These are phyloP conservation scores for Pythium brassicae DNA, from an alignment of 352 stramenopile species.

Conservation along the genomic window DNA sequence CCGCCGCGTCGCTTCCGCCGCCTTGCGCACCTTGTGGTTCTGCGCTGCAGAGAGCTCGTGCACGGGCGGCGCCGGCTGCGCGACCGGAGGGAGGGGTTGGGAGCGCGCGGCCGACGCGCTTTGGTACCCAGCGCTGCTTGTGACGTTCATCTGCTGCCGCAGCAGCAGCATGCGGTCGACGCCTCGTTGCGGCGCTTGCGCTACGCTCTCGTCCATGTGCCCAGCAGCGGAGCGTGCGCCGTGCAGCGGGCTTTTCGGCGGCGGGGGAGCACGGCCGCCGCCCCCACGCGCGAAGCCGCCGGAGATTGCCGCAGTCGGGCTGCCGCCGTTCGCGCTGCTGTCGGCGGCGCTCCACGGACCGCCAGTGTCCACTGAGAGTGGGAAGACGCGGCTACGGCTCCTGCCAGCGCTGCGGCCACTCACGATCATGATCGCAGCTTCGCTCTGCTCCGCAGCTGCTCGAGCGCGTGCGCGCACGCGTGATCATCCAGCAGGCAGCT, in stretches of 20 bases:
- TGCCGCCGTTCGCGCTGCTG: neutral
- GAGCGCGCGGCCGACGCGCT: neutral
- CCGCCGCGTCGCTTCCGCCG: constrained; percentile 40
- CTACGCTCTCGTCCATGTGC: too few species aligned
- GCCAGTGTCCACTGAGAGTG: constrained; percentile 16
- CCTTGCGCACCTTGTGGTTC: constrained; percentile 57
- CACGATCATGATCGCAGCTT: neutral
- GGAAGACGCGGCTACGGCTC: constrained; percentile 33
- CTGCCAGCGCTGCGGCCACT: neutral
- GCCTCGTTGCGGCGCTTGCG: constrained; percentile 7
- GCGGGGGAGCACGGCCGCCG: constrained; percentile 22
- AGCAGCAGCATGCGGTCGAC: constrained; percentile 50
- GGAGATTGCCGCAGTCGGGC: neutral
- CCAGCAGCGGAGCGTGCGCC: neutral
- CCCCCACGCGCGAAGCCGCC: constrained; percentile 2
- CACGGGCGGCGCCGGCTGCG: neutral
- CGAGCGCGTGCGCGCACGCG: neutral
- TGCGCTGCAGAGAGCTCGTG: constrained; percentile 53
- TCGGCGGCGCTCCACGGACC: neutral
- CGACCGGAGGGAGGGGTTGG: neutral
- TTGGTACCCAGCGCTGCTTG: constrained; percentile 11
- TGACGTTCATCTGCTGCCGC: constrained; percentile 43
- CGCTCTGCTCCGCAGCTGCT: neutral
- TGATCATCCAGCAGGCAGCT: neutral
- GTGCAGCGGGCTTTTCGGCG: constrained; percentile 50